These are phyloP conservation scores for Solanum bulbocastanum DNA, from an alignment of 257 asterid species.

Conservation along the genomic window DNA sequence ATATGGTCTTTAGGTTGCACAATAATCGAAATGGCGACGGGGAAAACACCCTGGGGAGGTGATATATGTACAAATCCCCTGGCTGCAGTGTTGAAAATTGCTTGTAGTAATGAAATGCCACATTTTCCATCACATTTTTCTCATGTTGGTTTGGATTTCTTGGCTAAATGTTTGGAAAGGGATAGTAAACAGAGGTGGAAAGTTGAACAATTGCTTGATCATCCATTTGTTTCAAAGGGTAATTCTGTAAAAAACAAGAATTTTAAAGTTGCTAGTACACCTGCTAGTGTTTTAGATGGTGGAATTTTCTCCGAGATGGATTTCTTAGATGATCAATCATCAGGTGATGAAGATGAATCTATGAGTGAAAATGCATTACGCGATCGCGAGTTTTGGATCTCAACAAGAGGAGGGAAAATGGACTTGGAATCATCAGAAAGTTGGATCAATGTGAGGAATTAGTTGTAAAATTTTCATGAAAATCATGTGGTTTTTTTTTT, in stretches of 20 bases:
- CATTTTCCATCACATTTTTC: constrained; percentile 33
- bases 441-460: constrained; percentile 45
- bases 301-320: constrained; percentile 2
- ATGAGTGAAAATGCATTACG: constrained; percentile 2
- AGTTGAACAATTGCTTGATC: constrained; percentile 25
- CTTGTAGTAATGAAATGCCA: constrained; percentile 29
- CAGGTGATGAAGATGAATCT: not conserved
- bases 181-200: constrained; percentile 34
- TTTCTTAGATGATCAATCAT: constrained; percentile 11
- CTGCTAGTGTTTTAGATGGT: constrained; percentile 36
- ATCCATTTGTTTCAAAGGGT: constrained; percentile 26
- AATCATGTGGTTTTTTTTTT: not conserved
- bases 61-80: constrained; percentile 14
- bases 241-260: not conserved
- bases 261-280: constrained; percentile 13
- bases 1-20: constrained; percentile 69
- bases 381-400: not conserved
- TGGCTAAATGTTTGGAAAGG: constrained; percentile 34
- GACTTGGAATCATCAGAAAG: constrained; percentile 20
- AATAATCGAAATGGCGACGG: constrained; percentile 59
- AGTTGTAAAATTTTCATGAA: not conserved
- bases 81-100: constrained; percentile 31
- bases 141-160: constrained; percentile 35
- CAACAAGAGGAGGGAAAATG: not conserved
- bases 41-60: constrained; percentile 37